Evolutionary conservation across 2,329 filamentous ascomycete species (phyloP).

Genomic region (Colletotrichum euphorbiae): DNA sequence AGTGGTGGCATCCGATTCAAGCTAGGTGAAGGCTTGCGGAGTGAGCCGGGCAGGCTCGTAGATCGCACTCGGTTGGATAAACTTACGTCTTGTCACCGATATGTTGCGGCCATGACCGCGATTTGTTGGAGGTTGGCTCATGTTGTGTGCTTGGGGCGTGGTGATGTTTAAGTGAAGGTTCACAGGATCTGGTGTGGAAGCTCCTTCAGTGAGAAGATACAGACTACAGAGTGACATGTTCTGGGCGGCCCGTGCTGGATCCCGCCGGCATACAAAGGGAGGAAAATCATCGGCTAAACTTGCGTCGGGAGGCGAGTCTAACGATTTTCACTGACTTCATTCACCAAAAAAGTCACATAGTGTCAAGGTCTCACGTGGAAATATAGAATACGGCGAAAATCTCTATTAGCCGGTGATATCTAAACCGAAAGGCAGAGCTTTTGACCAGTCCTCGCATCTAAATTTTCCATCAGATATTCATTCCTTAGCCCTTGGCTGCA

Average conservation of each 20-base stretch:
- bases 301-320: no score
- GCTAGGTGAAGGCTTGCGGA: background rate
- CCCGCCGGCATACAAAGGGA: background rate
- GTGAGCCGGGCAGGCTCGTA: background rate
- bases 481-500: slow-evolving; percentile 75
- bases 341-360: background rate
- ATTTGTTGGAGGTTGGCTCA: slow-evolving; percentile 29
- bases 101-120: slow-evolving; percentile 37
- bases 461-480: slow-evolving; percentile 39
- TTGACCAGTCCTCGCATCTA: slow-evolving; percentile 37
- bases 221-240: background rate
- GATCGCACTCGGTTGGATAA: no score
- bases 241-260: slow-evolving; percentile 15
- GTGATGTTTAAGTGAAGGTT: slow-evolving; percentile 2
- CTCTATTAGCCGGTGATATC: slow-evolving; percentile 39
- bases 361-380: background rate
- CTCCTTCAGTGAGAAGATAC: background rate
- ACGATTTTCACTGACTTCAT: no score
- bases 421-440: slow-evolving; percentile 41
- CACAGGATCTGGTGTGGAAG: background rate
- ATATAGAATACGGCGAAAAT: background rate
- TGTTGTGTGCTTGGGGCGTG: background rate
- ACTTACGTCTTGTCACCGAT: slow-evolving; percentile 36
- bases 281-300: slow-evolving; percentile 17
- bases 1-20: background rate